These are phyloP conservation scores for Boletus huronensis DNA, from an alignment of 768 basidiomycete species.

Conservation along the genomic window DNA sequence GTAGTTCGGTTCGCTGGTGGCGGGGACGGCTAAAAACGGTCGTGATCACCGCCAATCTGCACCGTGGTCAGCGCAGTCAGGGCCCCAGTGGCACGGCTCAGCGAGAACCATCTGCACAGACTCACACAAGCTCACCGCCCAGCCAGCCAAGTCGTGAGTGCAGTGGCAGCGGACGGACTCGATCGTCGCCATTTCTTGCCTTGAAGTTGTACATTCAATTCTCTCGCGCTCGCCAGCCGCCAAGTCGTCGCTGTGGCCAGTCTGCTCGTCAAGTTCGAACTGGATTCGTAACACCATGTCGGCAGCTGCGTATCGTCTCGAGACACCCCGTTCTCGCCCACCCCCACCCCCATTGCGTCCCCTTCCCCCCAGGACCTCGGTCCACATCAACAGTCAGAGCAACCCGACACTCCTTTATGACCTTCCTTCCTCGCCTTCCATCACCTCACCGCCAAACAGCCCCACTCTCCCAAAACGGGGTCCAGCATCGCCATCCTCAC, in stretches of 20 bases:
- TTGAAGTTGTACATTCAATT: slow-evolving; percentile 15
- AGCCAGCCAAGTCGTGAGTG: slow-evolving; percentile 4
- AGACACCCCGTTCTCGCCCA: slow-evolving; percentile 57
- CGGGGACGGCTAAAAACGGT: slow-evolving; percentile 19
- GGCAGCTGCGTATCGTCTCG: slow-evolving; percentile 58
- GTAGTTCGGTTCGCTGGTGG: too few species aligned
- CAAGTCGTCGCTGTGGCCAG: background rate
- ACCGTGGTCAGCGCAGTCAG: slow-evolving; percentile 32
- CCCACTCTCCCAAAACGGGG: slow-evolving; percentile 39
- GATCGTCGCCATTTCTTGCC: slow-evolving; percentile 12
- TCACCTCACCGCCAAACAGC: slow-evolving; percentile 54
- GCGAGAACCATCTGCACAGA: slow-evolving; percentile 21
- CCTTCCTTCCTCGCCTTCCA: slow-evolving; percentile 56
- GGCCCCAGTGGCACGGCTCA: slow-evolving; percentile 21
- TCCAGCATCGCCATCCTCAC: slow-evolving; percentile 54
- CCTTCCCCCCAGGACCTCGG: slow-evolving; percentile 44
- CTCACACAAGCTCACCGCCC: slow-evolving; percentile 9
- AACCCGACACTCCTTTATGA: slow-evolving; percentile 72
- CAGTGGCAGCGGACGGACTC: background rate
- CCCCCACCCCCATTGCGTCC: slow-evolving; percentile 58
- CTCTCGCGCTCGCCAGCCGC: slow-evolving; percentile 17
- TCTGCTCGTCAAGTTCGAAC: slow-evolving; percentile 26
- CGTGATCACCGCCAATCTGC: slow-evolving; percentile 6
- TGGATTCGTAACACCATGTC: slow-evolving; percentile 49
- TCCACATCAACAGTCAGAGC: slow-evolving; percentile 41